A percentile compares a stretch with the other conserved stretches of the same genome.
Evolutionary conservation across 371 early-diverging fungal genomes (phyloP).

Genomic region (Mortierella sp.): DNA sequence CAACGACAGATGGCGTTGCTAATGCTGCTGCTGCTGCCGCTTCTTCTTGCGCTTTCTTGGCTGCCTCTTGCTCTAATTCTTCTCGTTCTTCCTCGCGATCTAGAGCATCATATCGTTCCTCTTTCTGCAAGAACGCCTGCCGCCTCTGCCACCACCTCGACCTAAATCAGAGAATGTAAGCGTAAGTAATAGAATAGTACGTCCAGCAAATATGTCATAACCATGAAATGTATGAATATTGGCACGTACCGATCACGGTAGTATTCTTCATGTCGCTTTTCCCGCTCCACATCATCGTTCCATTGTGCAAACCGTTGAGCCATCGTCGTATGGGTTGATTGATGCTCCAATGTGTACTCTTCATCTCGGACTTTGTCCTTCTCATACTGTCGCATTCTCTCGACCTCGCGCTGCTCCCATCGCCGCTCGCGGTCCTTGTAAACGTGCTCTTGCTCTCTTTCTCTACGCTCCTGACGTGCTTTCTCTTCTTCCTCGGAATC

Average conservation of each 20-base stretch:
- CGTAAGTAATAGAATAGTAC: background rate
- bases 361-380: slow-evolving; percentile 63
- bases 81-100: slow-evolving; percentile 67
- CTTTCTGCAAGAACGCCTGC: slow-evolving; percentile 70
- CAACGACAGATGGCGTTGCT: slow-evolving; percentile 10
- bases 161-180: slow-evolving; percentile 45
- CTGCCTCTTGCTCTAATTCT: slow-evolving; percentile 39
- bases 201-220: background rate
- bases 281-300: slow-evolving; percentile 81
- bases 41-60: slow-evolving; percentile 37
- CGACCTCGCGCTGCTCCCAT: slow-evolving; percentile 71
- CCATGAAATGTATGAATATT: background rate
- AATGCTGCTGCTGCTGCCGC: slow-evolving; percentile 50
- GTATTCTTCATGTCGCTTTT: slow-evolving; percentile 73
- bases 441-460: slow-evolving; percentile 73
- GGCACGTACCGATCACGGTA: slow-evolving; percentile 76
- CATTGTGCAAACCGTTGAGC: slow-evolving; percentile 70
- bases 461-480: slow-evolving; percentile 70
- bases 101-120: slow-evolving; percentile 76
- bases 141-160: slow-evolving; percentile 79
- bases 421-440: slow-evolving; percentile 79
- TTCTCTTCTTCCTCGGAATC: slow-evolving; percentile 81
- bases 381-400: slow-evolving; percentile 67
- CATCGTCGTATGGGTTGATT: slow-evolving; percentile 65
- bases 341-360: slow-evolving; percentile 63